Evolutionary conservation across 768 basidiomycete species (phyloP).

Genomic region (Termitomyces titanicus): DNA sequence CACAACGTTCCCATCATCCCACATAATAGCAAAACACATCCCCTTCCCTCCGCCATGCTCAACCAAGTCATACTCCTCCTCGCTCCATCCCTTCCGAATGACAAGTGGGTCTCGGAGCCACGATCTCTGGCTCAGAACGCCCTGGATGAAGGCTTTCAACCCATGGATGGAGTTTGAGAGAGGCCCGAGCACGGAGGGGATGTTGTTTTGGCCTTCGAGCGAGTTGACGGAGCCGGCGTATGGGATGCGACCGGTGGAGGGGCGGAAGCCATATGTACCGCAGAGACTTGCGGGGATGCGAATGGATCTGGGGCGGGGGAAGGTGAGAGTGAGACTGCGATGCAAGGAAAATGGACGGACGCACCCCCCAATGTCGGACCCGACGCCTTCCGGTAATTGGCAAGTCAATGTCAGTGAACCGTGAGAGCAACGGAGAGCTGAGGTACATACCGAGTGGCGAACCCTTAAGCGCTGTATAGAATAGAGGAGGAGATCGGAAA

Average conservation of each 20-base stretch:
- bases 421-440: background rate
- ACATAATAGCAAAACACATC: constrained; percentile 59
- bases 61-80: constrained; percentile 52
- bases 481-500: background rate
- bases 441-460: constrained; percentile 39
- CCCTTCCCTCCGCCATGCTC: constrained; percentile 57
- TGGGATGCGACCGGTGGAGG: constrained; percentile 66
- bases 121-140: constrained; percentile 55
- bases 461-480: constrained; percentile 34
- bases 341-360: background rate
- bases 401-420: background rate
- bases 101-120: constrained; percentile 65
- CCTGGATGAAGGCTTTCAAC: constrained; percentile 62
- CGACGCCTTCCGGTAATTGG: constrained; percentile 39
- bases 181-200: constrained; percentile 74
- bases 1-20: constrained; percentile 54
- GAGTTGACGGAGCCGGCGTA: constrained; percentile 63
- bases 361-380: constrained; percentile 80
- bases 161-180: constrained; percentile 53
- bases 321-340: background rate
- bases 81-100: constrained; percentile 56
- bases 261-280: constrained; percentile 68
- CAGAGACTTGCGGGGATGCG: constrained; percentile 67
- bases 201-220: constrained; percentile 65
- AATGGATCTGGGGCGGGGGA: constrained; percentile 44